Base-by-base conservation (phyloP, 768 basidiomycete species). In the Suillus plorans region DNA sequence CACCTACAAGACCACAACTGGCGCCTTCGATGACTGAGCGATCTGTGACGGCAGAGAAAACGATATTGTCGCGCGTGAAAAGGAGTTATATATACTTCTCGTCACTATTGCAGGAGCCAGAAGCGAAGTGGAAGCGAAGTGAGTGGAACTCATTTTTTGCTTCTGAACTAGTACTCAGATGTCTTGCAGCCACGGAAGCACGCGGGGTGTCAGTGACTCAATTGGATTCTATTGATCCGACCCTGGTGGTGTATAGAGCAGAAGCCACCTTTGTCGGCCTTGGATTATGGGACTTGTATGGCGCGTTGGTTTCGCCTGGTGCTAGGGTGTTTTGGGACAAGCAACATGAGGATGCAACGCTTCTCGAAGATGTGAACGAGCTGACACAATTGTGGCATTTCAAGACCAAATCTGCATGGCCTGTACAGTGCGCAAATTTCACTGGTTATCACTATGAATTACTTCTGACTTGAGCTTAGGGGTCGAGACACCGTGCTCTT, bases 31-130 rank as follows among this genome's bases (percentile, higher is more conserved):
- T 37, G 73, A 86, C 74, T 68, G 89, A 78, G 74, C 86, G 74
- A 14, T 77, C 82, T 28, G 77, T 85, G 7, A 85, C 85, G 1
- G 90, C 86, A 7, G 89, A 94, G 67, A 94, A 95, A 74, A 87
- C 89, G 4, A 91, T 99, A n/a, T 72, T 92, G 18, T 88, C 92
- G 6, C 83, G 95, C 67, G 92, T 98, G 25, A 86, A 89, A 71
- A 84, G 97, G 65, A 97, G 93, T 74, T 99, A 99, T 71, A 98
- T 99, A 61, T 98, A 99, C 77, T 99, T 99, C 75, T 96, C 96
- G 1, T 97, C 96, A 0, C 80, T 99, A 57, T 77, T 99, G 58
- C 97, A 99, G 76, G 97, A 99, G 71, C 97, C 97, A 0, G 95
- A 98, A 76, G 94, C 95, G 4, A 99, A 99, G 76, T 99, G 97